Base-by-base conservation (phyloP, 2,329 filamentous ascomycete genomes). In the Fusarium bactridioides region DNA sequence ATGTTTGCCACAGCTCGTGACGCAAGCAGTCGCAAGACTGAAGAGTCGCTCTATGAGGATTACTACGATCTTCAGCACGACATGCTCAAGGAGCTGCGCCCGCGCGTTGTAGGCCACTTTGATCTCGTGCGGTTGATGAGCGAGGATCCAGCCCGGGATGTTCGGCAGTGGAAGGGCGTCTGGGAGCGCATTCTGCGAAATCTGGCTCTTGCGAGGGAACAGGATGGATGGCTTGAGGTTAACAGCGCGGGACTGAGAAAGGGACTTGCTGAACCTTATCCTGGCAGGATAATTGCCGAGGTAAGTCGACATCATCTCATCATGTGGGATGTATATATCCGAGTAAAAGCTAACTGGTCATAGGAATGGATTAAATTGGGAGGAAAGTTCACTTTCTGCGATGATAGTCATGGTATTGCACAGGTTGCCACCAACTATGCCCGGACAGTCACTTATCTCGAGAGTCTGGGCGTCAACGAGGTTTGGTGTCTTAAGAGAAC, bases 241-340 rank as follows among this genome's bases (percentile, higher is more conserved):
- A 99, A 99, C 81, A 94, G 92, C 55, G 91, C 93, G 43, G 94
- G 90, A 25, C 80, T 98, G 82, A 88, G 96, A 72, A 99, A 99
- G 84, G 96, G 95, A 10, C 89, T 98, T 82, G 88, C 85, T 25
- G 94, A 98, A 84, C 94, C 95, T 50, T 99, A 99, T 85, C 96
- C 96, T 1, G 90, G 90, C 70, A 87, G 89, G 60, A 86, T 90
- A 76, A 92, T 99, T 78, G 94, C 94, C 76, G 87, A 93, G 87
- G 92, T 93, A 75, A 80, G 85, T 83, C 62, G 21, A 44, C 15
- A 21, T 15, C 5, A 43, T 31, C 27, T 29, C 23, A 38, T 61
- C 18, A 33, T 54, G 51, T 58, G 51, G 33, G 11, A 40, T 19
- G 31, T 29, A n/a, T 19, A 35, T 23, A n/a, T 5, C 10, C 7